Evolutionary conservation across 768 basidiomycete species (phyloP), one percentile per base, ranked within the genome.

Genomic region (Rhodotorula graminis): DNA sequence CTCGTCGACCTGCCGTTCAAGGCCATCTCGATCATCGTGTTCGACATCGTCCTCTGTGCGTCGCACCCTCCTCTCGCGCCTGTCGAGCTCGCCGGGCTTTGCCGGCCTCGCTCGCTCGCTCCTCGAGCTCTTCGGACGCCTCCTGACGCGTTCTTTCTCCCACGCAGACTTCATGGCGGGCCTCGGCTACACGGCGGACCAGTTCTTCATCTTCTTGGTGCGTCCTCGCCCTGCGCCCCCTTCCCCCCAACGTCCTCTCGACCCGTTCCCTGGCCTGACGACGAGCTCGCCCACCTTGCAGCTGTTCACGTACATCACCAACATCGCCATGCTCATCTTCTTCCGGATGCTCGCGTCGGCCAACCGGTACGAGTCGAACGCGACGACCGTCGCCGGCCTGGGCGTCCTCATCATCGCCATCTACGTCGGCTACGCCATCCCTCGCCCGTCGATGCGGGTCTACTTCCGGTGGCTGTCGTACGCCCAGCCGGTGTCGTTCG

Each of bases 401-500:
- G 66, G 52, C 12, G 70, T 74, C 70, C 82, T 82, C 25, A 79
- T 80, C 40, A 66, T 82, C 62, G 79, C 82, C 62, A 79, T 83
- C 66, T 83, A 81, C 74, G 80, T 46, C 44, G 53, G 53, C 53
- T 55, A 81, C 76, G 78, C 74, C 29, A 77, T 83, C 62, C 81
- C 81, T 10, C 75, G 79, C 19, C 78, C 76, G 15, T 79, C 79
- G 47, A 82, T 83, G 82, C 72, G 78, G 25, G 80, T 80, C 57
- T 82, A 82, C 81, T 78, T 80, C 47, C 78, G 81, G 63, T 83
- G 83, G 83, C 79, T 83, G 63, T 77, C 79, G 47, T 83, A 82
- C 69, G 74, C 83, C 53, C 80, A 83, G 69, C 83, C 83, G 6
- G 79, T 83, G 58, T 73, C 72, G 11, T 77, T 77, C 70, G 70